Evolutionary conservation across 345 rosid genomes (phyloP).

Genomic region (Adansonia digitata): DNA sequence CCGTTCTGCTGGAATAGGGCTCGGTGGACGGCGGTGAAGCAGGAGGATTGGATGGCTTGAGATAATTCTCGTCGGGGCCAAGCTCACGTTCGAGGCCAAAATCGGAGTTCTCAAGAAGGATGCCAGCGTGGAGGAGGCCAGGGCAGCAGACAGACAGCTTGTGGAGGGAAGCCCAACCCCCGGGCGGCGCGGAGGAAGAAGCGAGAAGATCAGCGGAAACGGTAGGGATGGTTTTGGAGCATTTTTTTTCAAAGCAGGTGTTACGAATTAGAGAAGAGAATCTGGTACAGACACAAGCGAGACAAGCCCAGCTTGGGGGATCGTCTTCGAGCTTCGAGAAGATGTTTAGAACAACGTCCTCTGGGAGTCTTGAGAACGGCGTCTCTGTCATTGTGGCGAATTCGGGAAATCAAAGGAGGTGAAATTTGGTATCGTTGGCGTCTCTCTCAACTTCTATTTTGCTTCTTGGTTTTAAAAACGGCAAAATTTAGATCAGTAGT

Average conservation of each 20-base stretch:
- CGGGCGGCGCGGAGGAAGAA: conserved; percentile 30
- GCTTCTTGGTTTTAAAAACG: no score
- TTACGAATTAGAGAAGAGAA: conserved; percentile 70
- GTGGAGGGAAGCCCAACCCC: conserved; percentile 74
- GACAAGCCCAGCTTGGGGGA: conserved; percentile 76
- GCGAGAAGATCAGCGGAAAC: conserved; percentile 61
- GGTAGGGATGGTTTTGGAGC: conserved; percentile 52
- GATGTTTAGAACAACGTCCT: conserved; percentile 75
- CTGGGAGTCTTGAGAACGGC: conserved; percentile 54
- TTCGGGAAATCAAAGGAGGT: no score
- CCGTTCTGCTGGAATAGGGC: conserved; percentile 5
- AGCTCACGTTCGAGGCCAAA: conserved; percentile 91
- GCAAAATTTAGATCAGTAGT: no score
- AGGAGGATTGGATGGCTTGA: conserved; percentile 1
- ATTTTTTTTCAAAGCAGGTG: conserved; percentile 63
- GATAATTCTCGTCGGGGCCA: conserved; percentile 58
- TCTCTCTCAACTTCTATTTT: neutral
- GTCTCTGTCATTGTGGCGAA: conserved; percentile 39
- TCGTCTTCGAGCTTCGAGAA: conserved; percentile 85
- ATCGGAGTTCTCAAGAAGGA: conserved; percentile 87
- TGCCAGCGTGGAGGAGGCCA: conserved; percentile 79
- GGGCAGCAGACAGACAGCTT: conserved; percentile 91
- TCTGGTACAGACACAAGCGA: conserved; percentile 81
- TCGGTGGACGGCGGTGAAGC: conserved; percentile 12
- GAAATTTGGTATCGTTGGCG: neutral